Evolutionary conservation across 2,329 filamentous ascomycete genomes (phyloP), one percentile per base, ranked within the genome.

Genomic region (Endoconidiophora polonica): DNA sequence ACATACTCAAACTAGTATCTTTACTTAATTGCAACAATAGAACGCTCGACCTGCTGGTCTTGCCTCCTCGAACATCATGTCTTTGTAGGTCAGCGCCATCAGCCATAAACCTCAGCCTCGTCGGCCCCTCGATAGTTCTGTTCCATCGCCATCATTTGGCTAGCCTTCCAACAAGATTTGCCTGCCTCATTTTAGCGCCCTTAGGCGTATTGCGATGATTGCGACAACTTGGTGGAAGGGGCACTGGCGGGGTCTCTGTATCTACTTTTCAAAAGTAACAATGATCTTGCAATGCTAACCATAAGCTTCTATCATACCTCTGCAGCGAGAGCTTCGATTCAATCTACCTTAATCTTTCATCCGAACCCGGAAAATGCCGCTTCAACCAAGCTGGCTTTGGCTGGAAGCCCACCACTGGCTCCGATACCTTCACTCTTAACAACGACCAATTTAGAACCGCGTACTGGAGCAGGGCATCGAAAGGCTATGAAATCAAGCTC

Each of bases 331-430:
- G 83, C 62, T 98, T 98, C 68, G 90, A 96, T 63, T 87, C 86
- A 67, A 94, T 96, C 68, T 88, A 91, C 67, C 79, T 98, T 59
- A 90, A 98, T 65, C 77, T 98, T 54, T 95, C 88, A 59, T 91
- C 87, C 66, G 83, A 91, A 66, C 76, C 80, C 53, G 91, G 91
- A 58, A 91, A 90, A 69, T 95, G 88, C 69, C 81, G 91, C 62
- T 88, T 98, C 61, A 88, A 90, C 55, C 90, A 96, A 64, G 88
- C 80, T 48, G 91, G 91, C 54, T 77, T 96, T 59, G 91, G 90
- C 50, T 98, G 93, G 93, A 94, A 94, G 67, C 86, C 90, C 24
- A 76, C 79, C 3, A 79, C 78, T 48, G 87, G 85, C 61, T 85
- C 86, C 63, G 86, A 95, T 56, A 90, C 88, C 54, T 95, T 94